Evolutionary conservation across 305 asterid species (phyloP).

Genomic region (Fraxinus nigra): DNA sequence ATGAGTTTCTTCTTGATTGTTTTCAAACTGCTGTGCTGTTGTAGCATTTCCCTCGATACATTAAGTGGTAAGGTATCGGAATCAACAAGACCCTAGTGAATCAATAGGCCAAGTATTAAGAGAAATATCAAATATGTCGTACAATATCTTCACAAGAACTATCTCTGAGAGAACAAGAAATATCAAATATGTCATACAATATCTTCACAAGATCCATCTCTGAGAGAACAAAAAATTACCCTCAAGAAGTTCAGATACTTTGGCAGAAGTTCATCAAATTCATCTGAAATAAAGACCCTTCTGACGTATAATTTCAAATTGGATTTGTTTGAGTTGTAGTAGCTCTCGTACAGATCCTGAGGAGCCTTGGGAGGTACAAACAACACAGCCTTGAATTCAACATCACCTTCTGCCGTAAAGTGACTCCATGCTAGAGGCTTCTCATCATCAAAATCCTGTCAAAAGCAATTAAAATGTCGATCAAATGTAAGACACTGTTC

Average conservation of each 20-base stretch:
- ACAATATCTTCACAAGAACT: not conserved
- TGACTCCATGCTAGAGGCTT: slow-evolving; percentile 80
- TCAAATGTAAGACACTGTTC: not conserved
- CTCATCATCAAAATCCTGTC: slow-evolving; percentile 72
- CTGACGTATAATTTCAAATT: slow-evolving; percentile 68
- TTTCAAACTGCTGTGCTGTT: slow-evolving; percentile 90
- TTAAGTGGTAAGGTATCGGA: slow-evolving; percentile 94
- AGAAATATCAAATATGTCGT: not conserved
- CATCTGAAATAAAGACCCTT: slow-evolving; percentile 81
- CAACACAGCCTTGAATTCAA: slow-evolving; percentile 76
- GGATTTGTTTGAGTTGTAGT: slow-evolving; percentile 67
- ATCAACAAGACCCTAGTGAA: slow-evolving; percentile 88
- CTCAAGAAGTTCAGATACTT: slow-evolving; percentile 70
- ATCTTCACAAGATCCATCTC: not conserved
- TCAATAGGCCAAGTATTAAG: slow-evolving; percentile 16
- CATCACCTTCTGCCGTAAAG: slow-evolving; percentile 85
- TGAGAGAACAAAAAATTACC: slow-evolving; percentile 35
- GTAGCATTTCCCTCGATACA: slow-evolving; percentile 96
- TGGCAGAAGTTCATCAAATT: slow-evolving; percentile 77
- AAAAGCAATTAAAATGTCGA: slow-evolving; percentile 14
- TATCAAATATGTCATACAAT: too few relatives aligned
- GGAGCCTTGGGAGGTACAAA: slow-evolving; percentile 92
- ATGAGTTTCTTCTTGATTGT: slow-evolving; percentile 94
- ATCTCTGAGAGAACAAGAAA: too few relatives aligned
- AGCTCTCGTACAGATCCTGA: slow-evolving; percentile 75